Base-by-base conservation (phyloP, 1,139 yeast genomes). In the Debaryomyces sp. region DNA sequence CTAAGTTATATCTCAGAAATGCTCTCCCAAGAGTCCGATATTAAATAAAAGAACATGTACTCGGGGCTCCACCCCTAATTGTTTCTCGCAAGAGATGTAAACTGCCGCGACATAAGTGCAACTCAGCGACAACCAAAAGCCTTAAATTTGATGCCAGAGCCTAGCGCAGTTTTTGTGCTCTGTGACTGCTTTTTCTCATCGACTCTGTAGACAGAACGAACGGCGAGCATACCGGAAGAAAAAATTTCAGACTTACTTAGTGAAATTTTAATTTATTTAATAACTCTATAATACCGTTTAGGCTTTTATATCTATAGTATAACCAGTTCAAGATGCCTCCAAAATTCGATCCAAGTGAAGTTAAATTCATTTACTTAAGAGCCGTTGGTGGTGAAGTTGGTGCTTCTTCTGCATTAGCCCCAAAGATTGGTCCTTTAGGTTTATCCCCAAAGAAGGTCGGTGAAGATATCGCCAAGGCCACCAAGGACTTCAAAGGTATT, bases 371-470 rank as follows among this genome's bases (percentile, higher is more conserved):
- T 82, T 94, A 92, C 91, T 84, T 94, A 80, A 90, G 99, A 89
- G 98, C 99, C 80, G 96, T 92, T 67, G 99, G 99, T 88, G 99
- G 99, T 85, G 99, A 94, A 85, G 96, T 95, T 71, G 99, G 98
- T 85, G 97, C 98, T 73, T 92, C 99, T 60, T 89, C 99, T 64
- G 97, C 99, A 63, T 89, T 95, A 73, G 99, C 99, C 68, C 99
- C 99, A 77, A 94, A 94, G 91, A 94, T 94, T 75, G 99, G 99
- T 89, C 99, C 99, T 68, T 90, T 94, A 75, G 99, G 99, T 91
- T 86, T 94, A 71, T 92, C 98, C 59, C 98, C 99, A 85, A 94
- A 94, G 96, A 94, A 94, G 89, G 97, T 95, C 73, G 99, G 99
- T 90, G 99, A 94, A 82, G 99, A 94, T 78, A 94, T 94, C 71